Percentiles rank a stretch among this genome's conserved stretches.
Conservation (phyloP, 495 filamentous ascomycete genomes). For the Aspergillus cavernicola region DNA sequence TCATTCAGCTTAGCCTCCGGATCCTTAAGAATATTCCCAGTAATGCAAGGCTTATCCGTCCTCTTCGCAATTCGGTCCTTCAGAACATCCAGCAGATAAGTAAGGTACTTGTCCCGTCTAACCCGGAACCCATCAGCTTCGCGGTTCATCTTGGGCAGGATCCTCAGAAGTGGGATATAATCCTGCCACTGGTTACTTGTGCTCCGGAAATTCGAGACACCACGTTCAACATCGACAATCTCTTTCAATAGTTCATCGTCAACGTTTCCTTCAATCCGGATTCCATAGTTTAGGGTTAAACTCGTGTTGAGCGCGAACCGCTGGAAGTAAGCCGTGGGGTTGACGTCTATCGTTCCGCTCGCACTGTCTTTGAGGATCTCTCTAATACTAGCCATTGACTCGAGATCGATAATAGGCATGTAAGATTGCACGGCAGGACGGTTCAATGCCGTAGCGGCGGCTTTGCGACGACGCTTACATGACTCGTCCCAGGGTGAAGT, state of each 20-base stretch:
- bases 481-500: constrained; percentile 73
- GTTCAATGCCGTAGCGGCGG: constrained; percentile 67
- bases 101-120: constrained; percentile 55
- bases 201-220: constrained; percentile 59
- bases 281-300: constrained; percentile 64
- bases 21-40: constrained; percentile 64
- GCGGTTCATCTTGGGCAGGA: constrained; percentile 51
- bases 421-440: constrained; percentile 61
- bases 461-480: constrained; percentile 67
- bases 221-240: constrained; percentile 61
- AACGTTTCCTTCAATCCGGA: constrained; percentile 56
- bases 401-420: constrained; percentile 70
- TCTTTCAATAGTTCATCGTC: constrained; percentile 57
- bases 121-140: constrained; percentile 52
- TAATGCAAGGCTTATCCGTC: constrained; percentile 67
- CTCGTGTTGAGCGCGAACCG: constrained; percentile 64
- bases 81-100: constrained; percentile 54
- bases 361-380: constrained; percentile 57
- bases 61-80: constrained; percentile 57
- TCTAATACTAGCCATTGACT: constrained; percentile 60
- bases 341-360: constrained; percentile 55
- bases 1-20: constrained; percentile 60
- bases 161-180: constrained; percentile 60
- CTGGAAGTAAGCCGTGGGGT: constrained; percentile 64
- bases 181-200: constrained; percentile 71